phyloP scores from a whole-genome alignment of 164 flowering plant genomes.

The Euptelea pleiosperma region DNA sequence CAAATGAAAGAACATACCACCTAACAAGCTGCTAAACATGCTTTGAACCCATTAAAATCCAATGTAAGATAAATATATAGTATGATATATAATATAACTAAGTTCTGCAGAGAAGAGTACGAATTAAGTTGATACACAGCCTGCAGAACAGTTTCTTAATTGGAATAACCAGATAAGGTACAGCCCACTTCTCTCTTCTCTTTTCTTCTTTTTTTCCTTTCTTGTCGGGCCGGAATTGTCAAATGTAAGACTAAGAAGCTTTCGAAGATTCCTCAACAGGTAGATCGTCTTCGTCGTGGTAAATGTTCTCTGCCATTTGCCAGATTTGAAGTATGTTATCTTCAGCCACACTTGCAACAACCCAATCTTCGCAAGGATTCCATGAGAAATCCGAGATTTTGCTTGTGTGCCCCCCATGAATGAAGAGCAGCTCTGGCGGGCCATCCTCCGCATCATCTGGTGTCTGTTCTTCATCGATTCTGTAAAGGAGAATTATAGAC shows the following conservation, averaged over 20 bases:
- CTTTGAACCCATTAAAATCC: no score
- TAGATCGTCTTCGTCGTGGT: conserved; percentile 88
- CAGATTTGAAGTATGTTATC: conserved; percentile 96
- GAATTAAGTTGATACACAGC: no score
- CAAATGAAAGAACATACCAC: no score
- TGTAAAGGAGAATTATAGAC: conserved; percentile 27
- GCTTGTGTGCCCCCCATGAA: conserved; percentile 97
- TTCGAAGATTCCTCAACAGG: conserved; percentile 61
- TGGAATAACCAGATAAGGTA: no score
- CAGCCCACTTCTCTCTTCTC: no score
- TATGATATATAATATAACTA: no score
- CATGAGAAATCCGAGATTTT: conserved; percentile 98
- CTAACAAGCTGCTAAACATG: no score
- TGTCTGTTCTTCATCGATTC: conserved; percentile 92
- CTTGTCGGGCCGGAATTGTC: no score
- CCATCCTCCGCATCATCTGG: conserved; percentile 98
- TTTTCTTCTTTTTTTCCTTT: no score
- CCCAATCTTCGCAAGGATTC: conserved; percentile 99
- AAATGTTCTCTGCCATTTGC: conserved; percentile 99
- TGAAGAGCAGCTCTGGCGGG: conserved; percentile 93
- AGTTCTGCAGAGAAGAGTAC: no score
- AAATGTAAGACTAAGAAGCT: conserved; percentile 33
- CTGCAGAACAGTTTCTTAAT: no score
- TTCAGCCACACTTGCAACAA: conserved; percentile 91
- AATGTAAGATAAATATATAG: no score